Evolutionary conservation across 2,329 filamentous ascomycete genomes (phyloP).

Genomic region (Monilinia aucupariae): DNA sequence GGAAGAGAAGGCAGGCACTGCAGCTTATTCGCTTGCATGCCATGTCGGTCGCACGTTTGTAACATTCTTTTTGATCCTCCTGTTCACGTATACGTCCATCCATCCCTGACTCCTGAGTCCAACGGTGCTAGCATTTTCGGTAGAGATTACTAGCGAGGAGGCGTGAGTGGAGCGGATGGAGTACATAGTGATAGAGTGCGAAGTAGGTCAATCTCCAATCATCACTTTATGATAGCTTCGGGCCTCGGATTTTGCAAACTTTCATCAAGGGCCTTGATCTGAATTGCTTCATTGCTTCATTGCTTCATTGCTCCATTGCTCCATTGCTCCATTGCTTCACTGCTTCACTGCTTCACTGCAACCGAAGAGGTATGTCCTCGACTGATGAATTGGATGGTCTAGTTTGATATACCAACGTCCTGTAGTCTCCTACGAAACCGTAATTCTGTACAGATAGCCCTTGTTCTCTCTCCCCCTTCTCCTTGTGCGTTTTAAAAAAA

Average conservation of each 20-base stretch:
- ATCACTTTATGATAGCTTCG: background rate
- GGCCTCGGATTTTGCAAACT: background rate
- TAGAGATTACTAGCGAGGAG: too few relatives aligned
- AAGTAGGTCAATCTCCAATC: background rate
- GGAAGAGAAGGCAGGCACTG: slow-evolving; percentile 11
- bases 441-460: background rate
- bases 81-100: background rate
- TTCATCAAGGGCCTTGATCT: background rate
- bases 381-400: background rate
- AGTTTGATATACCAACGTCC: background rate
- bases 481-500: background rate
- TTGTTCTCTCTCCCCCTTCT: background rate
- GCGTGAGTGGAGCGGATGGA: background rate
- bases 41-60: slow-evolving; percentile 5
- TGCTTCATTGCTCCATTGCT: too few relatives aligned
- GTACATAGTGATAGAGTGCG: background rate
- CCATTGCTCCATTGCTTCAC: too few relatives aligned
- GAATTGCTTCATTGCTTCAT: too few relatives aligned
- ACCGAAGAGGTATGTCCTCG: background rate
- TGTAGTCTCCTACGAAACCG: background rate
- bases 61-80: slow-evolving; percentile 10
- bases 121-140: background rate
- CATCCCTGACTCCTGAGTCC: too few relatives aligned
- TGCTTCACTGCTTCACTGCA: background rate
- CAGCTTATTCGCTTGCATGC: slow-evolving; percentile 4